phyloP scores from a whole-genome alignment of 2,329 filamentous ascomycete species.

The Xylariaceae sp. region DNA sequence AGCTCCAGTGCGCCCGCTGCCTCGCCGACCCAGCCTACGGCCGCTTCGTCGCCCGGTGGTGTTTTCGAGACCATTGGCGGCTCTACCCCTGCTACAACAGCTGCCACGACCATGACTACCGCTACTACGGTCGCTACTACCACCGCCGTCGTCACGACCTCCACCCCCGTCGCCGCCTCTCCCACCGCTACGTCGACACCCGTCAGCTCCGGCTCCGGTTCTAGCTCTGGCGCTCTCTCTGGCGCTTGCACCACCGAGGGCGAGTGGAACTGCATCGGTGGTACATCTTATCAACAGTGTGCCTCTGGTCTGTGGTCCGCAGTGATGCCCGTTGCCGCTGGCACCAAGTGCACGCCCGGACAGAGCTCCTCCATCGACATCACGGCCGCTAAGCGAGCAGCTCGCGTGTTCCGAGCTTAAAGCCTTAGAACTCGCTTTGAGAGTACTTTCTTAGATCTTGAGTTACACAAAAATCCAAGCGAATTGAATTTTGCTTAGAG shows the following conservation, averaged over 20 bases:
- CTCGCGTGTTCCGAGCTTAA: constrained; percentile 27
- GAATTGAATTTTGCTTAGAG: no score
- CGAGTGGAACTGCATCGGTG: constrained; percentile 51
- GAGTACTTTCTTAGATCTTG: no score
- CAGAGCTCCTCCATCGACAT: constrained; percentile 39
- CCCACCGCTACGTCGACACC: constrained; percentile 18
- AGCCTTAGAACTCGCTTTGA: no score
- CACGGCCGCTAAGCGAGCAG: constrained; percentile 20
- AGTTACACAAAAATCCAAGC: no score
- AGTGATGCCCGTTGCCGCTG: constrained; percentile 38
- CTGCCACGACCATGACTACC: not conserved
- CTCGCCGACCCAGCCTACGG: constrained; percentile 13
- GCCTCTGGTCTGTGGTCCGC: constrained; percentile 49
- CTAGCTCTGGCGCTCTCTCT: constrained; percentile 24
- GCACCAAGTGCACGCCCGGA: constrained; percentile 43
- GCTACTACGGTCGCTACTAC: constrained; percentile 14
- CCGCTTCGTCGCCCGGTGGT: constrained; percentile 22
- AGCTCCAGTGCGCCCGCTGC: constrained; percentile 8
- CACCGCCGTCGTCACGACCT: constrained; percentile 17
- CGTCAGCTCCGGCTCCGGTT: constrained; percentile 12
- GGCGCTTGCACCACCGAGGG: constrained; percentile 46
- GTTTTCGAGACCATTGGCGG: constrained; percentile 34
- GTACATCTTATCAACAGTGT: constrained; percentile 51
- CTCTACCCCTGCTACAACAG: constrained; percentile 23
- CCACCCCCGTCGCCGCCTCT: constrained; percentile 17